These are phyloP conservation scores for Phytopythium mirpurense DNA, from an alignment of 352 stramenopile species.

Conservation along the genomic window DNA sequence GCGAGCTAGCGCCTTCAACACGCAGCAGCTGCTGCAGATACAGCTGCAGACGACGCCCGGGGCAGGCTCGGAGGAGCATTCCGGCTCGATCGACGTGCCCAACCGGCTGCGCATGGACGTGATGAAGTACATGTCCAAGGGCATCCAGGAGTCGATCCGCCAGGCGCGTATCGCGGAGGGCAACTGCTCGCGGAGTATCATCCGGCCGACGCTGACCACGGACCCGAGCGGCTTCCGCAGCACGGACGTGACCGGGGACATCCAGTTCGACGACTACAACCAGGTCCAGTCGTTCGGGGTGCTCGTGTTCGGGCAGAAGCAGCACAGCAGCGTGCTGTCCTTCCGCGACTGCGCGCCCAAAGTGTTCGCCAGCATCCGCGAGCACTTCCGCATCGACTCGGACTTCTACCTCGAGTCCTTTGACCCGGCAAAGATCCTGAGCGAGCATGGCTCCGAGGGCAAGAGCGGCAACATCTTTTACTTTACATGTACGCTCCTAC, in stretches of 20 bases:
- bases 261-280: conserved; percentile 70
- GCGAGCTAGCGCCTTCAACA: conserved; percentile 12
- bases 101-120: conserved; percentile 80
- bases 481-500: conserved; percentile 34
- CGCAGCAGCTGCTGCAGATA: conserved; percentile 11
- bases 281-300: conserved; percentile 64
- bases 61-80: conserved; percentile 12
- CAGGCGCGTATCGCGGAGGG: conserved; percentile 32
- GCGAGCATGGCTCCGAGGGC: conserved; percentile 74
- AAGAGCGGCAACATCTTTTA: conserved; percentile 88
- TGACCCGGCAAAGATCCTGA: conserved; percentile 59
- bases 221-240: conserved; percentile 59
- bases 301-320: conserved; percentile 55
- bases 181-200: conserved; percentile 8
- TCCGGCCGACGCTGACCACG: background rate
- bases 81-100: conserved; percentile 58
- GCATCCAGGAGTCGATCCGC: conserved; percentile 71
- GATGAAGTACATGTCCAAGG: conserved; percentile 86
- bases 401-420: conserved; percentile 76
- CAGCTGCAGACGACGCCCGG: conserved; percentile 25
- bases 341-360: conserved; percentile 77
- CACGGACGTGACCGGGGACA: conserved; percentile 28
- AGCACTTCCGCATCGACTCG: conserved; percentile 68
- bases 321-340: conserved; percentile 44
- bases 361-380: conserved; percentile 72